These are phyloP conservation scores for Juncus inflexus DNA, from an alignment of 176 grass and related monocot genomes.

Conservation along the genomic window DNA sequence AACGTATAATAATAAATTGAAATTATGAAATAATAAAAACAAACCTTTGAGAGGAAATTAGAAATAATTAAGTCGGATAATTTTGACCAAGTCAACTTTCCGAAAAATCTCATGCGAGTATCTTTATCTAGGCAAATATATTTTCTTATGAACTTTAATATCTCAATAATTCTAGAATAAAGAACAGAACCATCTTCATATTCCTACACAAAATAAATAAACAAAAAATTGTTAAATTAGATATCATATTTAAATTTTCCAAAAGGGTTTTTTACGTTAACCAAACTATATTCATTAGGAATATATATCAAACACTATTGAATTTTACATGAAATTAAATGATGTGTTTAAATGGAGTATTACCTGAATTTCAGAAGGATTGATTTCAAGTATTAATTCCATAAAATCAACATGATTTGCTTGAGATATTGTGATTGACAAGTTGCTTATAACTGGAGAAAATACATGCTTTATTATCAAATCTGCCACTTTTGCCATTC, in stretches of 20 bases:
- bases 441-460: constrained; percentile 54
- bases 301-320: too few relatives aligned
- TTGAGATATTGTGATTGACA: constrained; percentile 49
- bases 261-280: too few relatives aligned
- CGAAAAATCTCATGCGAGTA: constrained; percentile 61
- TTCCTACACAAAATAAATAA: constrained; percentile 46
- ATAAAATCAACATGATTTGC: constrained; percentile 32
- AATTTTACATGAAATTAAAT: too few relatives aligned
- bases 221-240: too few relatives aligned
- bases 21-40: constrained; percentile 19
- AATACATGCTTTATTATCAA: constrained; percentile 67
- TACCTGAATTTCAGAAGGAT: constrained; percentile 56
- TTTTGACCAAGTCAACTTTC: constrained; percentile 80
- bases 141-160: constrained; percentile 62
- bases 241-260: too few relatives aligned
- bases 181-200: constrained; percentile 58
- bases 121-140: constrained; percentile 75
- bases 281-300: too few relatives aligned
- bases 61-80: constrained; percentile 78
- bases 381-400: constrained; percentile 42
- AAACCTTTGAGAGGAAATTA: constrained; percentile 94
- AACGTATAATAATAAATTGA: too few relatives aligned
- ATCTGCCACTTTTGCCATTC: constrained; percentile 75
- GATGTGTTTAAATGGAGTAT: not conserved
- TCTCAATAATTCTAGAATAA: constrained; percentile 70